Conservation (phyloP, 139 green algal species). For the Choricystis sp. region DNA sequence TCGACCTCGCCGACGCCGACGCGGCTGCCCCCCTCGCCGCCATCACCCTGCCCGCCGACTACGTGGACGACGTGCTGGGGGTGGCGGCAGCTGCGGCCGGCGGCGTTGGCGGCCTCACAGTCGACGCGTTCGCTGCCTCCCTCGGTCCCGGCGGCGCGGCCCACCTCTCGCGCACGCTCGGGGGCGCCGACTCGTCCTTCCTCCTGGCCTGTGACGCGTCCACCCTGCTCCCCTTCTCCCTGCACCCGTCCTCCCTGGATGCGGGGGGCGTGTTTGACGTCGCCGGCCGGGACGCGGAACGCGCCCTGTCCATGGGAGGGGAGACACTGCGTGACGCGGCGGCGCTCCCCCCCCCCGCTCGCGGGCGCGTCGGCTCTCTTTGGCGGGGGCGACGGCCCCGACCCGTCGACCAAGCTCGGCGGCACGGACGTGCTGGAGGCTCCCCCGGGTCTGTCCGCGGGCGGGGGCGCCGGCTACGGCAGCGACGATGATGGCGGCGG, state of each 20-base stretch:
- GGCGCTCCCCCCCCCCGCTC: slow-evolving; percentile 1
- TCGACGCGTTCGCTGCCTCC: background rate
- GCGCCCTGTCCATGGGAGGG: slow-evolving; percentile 1
- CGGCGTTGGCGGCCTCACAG: background rate
- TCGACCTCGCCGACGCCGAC: slow-evolving; percentile 42
- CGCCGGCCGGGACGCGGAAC: slow-evolving; percentile 12
- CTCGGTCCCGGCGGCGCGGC: background rate
- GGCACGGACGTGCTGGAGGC: slow-evolving; percentile 7
- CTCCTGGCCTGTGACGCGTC: background rate
- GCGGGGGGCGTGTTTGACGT: slow-evolving; percentile 10
- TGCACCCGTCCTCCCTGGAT: background rate
- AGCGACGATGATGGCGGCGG: background rate
- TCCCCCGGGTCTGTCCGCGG: slow-evolving; percentile 1
- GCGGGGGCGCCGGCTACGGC: background rate
- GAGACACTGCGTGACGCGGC: background rate
- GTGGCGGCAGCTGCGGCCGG: background rate
- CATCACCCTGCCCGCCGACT: slow-evolving; percentile 55
- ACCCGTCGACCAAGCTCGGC: slow-evolving; percentile 13
- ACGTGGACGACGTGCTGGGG: background rate
- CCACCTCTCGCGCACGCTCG: background rate
- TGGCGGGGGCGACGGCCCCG: slow-evolving; percentile 8
- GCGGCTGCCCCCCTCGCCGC: slow-evolving; percentile 22
- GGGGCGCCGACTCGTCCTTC: background rate
- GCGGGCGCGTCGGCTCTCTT: slow-evolving; percentile 3
- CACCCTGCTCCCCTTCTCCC: background rate